Evolutionary conservation across 768 basidiomycete species (phyloP), one percentile per base, ranked within the genome.

Genomic region (Suillus discolor): DNA sequence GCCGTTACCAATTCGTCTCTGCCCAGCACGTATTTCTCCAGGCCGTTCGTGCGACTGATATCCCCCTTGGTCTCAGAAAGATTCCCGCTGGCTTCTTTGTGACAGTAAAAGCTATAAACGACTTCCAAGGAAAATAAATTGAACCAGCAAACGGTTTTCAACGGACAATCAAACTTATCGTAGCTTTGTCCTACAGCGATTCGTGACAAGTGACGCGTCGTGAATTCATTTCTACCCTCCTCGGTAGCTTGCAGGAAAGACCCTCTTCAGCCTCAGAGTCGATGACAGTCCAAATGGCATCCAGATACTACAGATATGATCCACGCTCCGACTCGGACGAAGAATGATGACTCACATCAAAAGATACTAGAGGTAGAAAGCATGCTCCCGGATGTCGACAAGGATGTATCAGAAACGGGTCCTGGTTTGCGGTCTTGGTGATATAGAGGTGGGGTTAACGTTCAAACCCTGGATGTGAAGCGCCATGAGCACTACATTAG

Each of bases 301-400:
- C 85, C 72, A 92, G 83, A 77, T 92, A 92, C 90, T 90, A 70
- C n/a, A 61, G 9, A 23, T 34, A 31, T 31, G 1, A 47, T 39
- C 61, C 23, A 55, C 36, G 60, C 6, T 49, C 25, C 54, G 64
- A 65, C 6, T 49, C 25, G 51, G 64, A 65, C 23, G 47, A 23
- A 60, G 53, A 53, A 53, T 44, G 59, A 34, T 47, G 9, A 85
- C 94, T 76, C 73, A 96, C 95, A 71, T 97, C 92, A 65, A 79
- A 87, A 91, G 87, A 82, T 98, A 98, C 78, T 98, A 94, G 71
- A 97, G 86, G 82, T 97, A 97, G 83, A 94, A 94, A 62, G 94
- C 93, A 74, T 96, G 94, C 80, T 97, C 94, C 94, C 95, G 96
- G 74, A 96, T 88, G 69, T 96, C 95, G 70, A 97, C 90, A 63